Evolutionary conservation across 768 basidiomycete genomes (phyloP), one percentile per base, ranked within the genome.

Genomic region (Lepiota venenata): DNA sequence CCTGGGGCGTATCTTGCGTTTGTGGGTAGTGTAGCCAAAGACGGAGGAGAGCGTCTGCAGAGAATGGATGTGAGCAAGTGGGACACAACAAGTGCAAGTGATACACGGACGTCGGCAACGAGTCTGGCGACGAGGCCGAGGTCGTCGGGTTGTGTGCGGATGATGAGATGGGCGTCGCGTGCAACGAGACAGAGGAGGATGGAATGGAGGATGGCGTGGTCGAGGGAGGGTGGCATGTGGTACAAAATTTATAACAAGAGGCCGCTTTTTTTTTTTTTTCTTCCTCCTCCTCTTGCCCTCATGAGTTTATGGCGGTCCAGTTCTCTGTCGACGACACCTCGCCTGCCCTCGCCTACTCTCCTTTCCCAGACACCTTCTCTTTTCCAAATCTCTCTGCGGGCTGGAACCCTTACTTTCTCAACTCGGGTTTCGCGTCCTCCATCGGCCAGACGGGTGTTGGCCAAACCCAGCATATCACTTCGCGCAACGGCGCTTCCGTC

Each of bases 91-190:
- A n/a, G n/a, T n/a, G 29, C n/a, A 12, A 54, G 27, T 45, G 29
- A 35, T 25, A 29, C 22, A 69, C 74, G 75, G 67, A 89, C 88
- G 69, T 83, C 73, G 47, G 75, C 69, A 11, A 76, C 76, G 35
- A 90, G 71, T 61, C 78, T 83, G 32, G 78, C 75, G 22, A 87
- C 81, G 7, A 83, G 63, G 21, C 73, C 62, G 29, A 89, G 68
- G 56, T 91, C 89, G 51, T 88, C 84, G 58, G 85, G 83, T 10
- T 72, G 74, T 1, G 86, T 80, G 41, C 84, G 76, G 15, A 91
- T 69, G 52, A 91, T 74, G 25, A 91, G 69, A 64, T 88, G 75
- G 58, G 78, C 83, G 60, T 84, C 72, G 1, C 81, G 80, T 2
- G 86, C 75, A 35, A 87, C 69, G 44, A 90, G 71, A 63, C 80